Evolutionary conservation across 1,139 yeast species (phyloP).

Genomic region (Debaryomyces udenii): DNA sequence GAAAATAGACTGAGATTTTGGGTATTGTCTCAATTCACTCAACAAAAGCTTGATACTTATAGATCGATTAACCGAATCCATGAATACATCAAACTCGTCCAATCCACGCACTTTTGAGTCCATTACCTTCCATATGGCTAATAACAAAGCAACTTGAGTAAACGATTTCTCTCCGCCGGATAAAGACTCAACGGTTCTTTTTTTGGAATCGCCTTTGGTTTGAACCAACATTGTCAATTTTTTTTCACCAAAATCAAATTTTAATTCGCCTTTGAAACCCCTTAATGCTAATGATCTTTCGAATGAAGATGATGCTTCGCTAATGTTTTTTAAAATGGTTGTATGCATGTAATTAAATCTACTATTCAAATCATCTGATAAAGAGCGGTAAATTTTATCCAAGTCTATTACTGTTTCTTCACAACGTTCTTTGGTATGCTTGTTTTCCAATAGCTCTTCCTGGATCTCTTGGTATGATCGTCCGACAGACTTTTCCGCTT

Average conservation of each 20-base stretch:
- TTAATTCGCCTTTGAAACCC: slow-evolving; percentile 74
- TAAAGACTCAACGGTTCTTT: slow-evolving; percentile 76
- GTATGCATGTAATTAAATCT: slow-evolving; percentile 55
- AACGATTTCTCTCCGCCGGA: slow-evolving; percentile 98
- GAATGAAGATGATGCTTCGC: slow-evolving; percentile 49
- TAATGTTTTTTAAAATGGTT: slow-evolving; percentile 38
- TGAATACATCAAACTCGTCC: slow-evolving; percentile 97
- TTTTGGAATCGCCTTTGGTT: slow-evolving; percentile 59
- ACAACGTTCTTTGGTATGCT: slow-evolving; percentile 32
- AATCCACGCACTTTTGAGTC: slow-evolving; percentile 82
- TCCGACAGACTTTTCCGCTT: slow-evolving; percentile 41
- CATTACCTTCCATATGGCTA: slow-evolving; percentile 95
- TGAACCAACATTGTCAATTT: slow-evolving; percentile 59
- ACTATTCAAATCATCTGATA: slow-evolving; percentile 42
- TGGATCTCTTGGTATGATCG: slow-evolving; percentile 43
- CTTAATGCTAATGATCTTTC: slow-evolving; percentile 64
- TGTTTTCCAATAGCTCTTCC: slow-evolving; percentile 29
- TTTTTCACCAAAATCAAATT: slow-evolving; percentile 59
- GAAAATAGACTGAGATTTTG: slow-evolving; percentile 82
- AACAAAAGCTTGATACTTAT: slow-evolving; percentile 78
- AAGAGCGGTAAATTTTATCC: slow-evolving; percentile 24
- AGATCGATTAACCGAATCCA: slow-evolving; percentile 91
- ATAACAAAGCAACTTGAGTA: slow-evolving; percentile 82
- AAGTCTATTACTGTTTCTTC: slow-evolving; percentile 28
- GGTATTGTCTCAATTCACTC: slow-evolving; percentile 61